Evolutionary conservation across 176 grass and related monocot species (phyloP), one percentile per base, ranked within the genome.

Genomic region (Ensete ventricosum): DNA sequence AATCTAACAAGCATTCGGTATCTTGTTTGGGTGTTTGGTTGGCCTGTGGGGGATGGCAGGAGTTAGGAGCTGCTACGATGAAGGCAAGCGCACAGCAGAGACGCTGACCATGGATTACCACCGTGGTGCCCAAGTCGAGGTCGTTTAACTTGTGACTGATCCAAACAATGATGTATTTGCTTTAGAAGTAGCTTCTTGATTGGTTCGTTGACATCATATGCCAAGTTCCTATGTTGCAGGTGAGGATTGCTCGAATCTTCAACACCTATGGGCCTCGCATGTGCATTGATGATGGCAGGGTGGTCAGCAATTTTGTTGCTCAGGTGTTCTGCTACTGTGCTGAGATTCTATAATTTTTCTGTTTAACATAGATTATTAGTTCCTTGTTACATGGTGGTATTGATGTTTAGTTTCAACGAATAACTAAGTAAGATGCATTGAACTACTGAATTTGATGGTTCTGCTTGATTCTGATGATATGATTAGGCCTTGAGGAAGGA

Each of bases 51-150:
- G 50, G 20, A 2, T 25, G 34, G 59, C 88, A 95, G 92, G 92
- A n/a, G 92, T 96, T 14, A 72, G 92, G 77, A 96, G 92, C 50
- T 96, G 92, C 81, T 96, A 96, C 79, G 92, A 96, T 69, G 92
- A 96, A 81, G 92, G 92, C 16, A 96, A 96, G 83, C 81, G 92
- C 52, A 96, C 92, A 20, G 92, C 92, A 7, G 92, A 96, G 87
- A 96, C 92, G 34, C 54, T 96, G 64, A 89, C 92, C 76, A 96
- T 96, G 92, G 92, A 96, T 68, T 96, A 96, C 83, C 89, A 96
- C 78, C 92, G 92, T 22, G 89, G 92, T 48, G 92, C 92, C 78
- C 84, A 85, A 67, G 81, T 96, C 50, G 84, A 96, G 89, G 92
- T 96, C 17, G 1, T 51, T 50, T 71, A 29, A 29, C 64, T 14